Conservation (phyloP, 2,329 filamentous ascomycete genomes). For the Lecanosticta acicola region DNA sequence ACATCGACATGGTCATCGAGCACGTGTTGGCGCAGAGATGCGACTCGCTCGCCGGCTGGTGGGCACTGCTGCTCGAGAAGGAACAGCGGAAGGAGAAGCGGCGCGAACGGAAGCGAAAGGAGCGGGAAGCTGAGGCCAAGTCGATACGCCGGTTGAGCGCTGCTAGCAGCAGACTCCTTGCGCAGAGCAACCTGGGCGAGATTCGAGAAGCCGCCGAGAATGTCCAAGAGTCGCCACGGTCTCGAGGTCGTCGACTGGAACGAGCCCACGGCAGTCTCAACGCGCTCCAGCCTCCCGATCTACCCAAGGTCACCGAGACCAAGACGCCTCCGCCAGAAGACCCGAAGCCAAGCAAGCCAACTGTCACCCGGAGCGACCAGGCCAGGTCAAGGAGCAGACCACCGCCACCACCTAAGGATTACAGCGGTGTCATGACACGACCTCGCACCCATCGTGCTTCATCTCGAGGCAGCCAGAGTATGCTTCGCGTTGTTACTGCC, state of each 20-base stretch:
- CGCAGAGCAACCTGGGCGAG: slow-evolving; percentile 63
- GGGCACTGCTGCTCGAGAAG: slow-evolving; percentile 89
- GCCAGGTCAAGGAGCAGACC: slow-evolving; percentile 75
- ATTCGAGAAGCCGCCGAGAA: slow-evolving; percentile 66
- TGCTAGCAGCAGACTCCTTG: slow-evolving; percentile 78
- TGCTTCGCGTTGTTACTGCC: slow-evolving; percentile 73
- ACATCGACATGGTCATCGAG: slow-evolving; percentile 91
- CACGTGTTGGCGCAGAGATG: slow-evolving; percentile 87
- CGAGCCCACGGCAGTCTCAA: slow-evolving; percentile 39
- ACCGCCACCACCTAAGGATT: slow-evolving; percentile 81
- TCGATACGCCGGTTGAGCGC: slow-evolving; percentile 77
- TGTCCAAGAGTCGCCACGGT: slow-evolving; percentile 54
- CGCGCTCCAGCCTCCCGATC: slow-evolving; percentile 56
- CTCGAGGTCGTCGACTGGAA: slow-evolving; percentile 71
- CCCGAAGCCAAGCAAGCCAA: slow-evolving; percentile 50
- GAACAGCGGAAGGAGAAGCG: slow-evolving; percentile 80
- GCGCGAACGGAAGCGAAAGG: slow-evolving; percentile 74
- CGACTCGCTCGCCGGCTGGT: slow-evolving; percentile 90
- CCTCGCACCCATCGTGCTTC: slow-evolving; percentile 48
- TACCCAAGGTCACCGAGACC: slow-evolving; percentile 71
- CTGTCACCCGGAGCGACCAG: slow-evolving; percentile 48
- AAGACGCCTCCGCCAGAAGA: slow-evolving; percentile 38
- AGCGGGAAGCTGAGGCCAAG: slow-evolving; percentile 75
- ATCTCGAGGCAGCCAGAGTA: slow-evolving; percentile 59
- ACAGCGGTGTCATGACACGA: slow-evolving; percentile 39